Base-by-base conservation (phyloP, 2,329 filamentous ascomycete genomes). In the Monosporascus sp. region DNA sequence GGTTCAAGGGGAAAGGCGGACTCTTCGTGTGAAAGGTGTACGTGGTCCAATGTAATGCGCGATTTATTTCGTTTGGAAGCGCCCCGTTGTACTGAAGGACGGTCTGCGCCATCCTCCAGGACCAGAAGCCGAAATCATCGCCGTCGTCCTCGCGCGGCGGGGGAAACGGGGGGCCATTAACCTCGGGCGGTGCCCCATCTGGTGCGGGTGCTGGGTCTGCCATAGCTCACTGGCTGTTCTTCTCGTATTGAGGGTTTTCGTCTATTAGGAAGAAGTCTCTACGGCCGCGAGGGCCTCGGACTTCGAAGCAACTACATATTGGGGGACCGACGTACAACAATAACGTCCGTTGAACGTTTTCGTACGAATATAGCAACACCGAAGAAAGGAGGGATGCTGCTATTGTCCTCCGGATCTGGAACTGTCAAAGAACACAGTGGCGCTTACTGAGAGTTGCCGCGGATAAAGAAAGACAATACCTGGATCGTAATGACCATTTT, bases 1-100 rank as follows among this genome's bases (percentile, higher is more conserved):
- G 39, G 41, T 58, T 56, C 14, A 61, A 58, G 14, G 57, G 57
- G 45, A 61, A 64, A 1, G 60, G 60, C 18, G 52, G 46, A 6
- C 52, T 44, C 35, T 55, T 55, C 9, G 20, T 6, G 8, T 51
- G 48, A 15, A 54, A 15, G 6, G 51, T 54, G 49, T 50, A 59
- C 6, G 27, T 3, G 7, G 20, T 24, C 2, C 14, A 22, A 5
- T 47, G 15, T 54, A 52, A 9, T 22, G 22, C 3, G 15, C 11
- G 5, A 43, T 24, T 20, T 14, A 8, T 14, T 18, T 43, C 39
- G 22, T 43, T 6, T 24, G 39, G 39, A 11, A 38, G 27, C 7
- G 8, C 43, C n/a, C 44, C 22, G 17, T 47, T 52, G 18, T 20
- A 8, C 7, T 22, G n/a, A 6, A 46, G 14, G 17, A 46, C 6